These are phyloP conservation scores for Polytrichum commune DNA, from an alignment of 225 moss, liverwort and hornwort genomes.

Conservation along the genomic window DNA sequence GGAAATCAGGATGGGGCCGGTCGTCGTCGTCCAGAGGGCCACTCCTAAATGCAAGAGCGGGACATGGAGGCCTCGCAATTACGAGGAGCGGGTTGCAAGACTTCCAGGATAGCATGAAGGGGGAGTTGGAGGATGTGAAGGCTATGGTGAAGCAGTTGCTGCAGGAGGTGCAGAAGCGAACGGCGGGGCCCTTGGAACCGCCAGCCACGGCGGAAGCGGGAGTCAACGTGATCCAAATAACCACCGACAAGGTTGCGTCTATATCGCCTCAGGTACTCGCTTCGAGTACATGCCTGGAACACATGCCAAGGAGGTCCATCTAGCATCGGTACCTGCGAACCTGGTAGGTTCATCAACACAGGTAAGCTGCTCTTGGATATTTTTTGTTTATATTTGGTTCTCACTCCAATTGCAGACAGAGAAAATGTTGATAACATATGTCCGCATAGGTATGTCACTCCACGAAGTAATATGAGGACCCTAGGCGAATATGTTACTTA, in stretches of 20 bases:
- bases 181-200: too few relatives aligned
- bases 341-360: neutral
- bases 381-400: too few relatives aligned
- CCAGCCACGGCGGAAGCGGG: too few relatives aligned
- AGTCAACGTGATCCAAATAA: neutral
- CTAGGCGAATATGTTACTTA: neutral
- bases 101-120: too few relatives aligned
- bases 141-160: neutral
- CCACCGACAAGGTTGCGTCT: too few relatives aligned
- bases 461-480: neutral
- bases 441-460: neutral
- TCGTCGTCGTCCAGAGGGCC: neutral
- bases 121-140: neutral
- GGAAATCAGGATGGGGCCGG: neutral
- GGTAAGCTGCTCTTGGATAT: neutral
- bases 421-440: too few relatives aligned
- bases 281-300: too few relatives aligned
- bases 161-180: neutral
- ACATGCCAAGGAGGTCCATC: neutral
- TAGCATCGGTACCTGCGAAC: neutral
- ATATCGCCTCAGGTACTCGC: too few relatives aligned
- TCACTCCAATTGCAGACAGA: too few relatives aligned
- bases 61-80: neutral
- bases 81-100: neutral
- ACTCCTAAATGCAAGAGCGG: neutral